Base-by-base conservation (phyloP, 805 yeast species). In the Teunomyces barrocoloradensis region DNA sequence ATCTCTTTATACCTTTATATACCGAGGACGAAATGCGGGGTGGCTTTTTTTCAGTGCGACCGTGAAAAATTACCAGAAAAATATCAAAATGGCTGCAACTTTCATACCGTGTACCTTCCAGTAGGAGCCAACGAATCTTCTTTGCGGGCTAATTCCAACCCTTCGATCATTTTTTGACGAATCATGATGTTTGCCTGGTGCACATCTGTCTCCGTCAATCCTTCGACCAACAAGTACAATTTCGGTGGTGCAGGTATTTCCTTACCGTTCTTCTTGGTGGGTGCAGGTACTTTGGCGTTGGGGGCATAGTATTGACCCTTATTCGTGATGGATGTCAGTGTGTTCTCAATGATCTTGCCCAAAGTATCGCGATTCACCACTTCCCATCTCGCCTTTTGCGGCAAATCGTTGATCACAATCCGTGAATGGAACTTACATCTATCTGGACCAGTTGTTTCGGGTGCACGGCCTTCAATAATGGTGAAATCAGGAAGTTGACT, bases 341-440 rank as follows among this genome's bases (percentile, higher is more conserved):
- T 84, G 42, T 81, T 70, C 43, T 89, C 96, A 38, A 81, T 81
- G 40, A 90, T 77, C 56, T 79, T 79, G 1, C 79, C 63, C 34
- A 85, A 68, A 39, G 81, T 83, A 1, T 84, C 84, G 30, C 85
- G 77, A 55, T 82, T 84, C 3, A 90, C 81, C 2, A 86, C 87
- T 46, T 73, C 74, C 95, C 95, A 86, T 57, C 96, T 71, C 0
- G 87, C 87, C 21, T 76, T 72, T 58, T 86, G 89, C 0, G 98
- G 96, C 29, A 87, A 73, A 62, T 94, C 97, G 55, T 92, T 92
- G 53, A 92, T 82, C 42, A 81, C 79, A 41, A 92, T 74, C 30
- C 81, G 77, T 0, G 96, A 87, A 53, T 81, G 85, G 66, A 72
- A 89, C 17, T 69, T 60, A 23, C 77, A 64, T 43, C 71, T 63